A percentile compares a stretch with the other conserved stretches of the same genome.
Evolutionary conservation across 2,329 filamentous ascomycete genomes (phyloP).

Genomic region (Calonectria fujianensis): DNA sequence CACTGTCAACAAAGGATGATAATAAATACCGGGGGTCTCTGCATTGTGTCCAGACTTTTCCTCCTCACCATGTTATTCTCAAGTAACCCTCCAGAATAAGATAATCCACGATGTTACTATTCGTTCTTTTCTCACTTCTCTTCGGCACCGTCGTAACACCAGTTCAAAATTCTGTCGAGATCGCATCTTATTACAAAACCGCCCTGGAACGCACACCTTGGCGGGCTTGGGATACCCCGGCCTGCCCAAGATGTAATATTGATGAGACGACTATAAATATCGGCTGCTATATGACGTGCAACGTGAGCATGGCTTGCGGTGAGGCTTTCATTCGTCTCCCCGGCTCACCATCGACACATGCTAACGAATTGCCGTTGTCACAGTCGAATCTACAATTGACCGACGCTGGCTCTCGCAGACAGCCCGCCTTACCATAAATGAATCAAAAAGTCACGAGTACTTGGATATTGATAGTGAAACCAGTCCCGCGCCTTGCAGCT

Average conservation of each 20-base stretch:
- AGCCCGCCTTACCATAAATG: neutral
- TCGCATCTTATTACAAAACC: neutral
- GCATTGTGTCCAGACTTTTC: neutral
- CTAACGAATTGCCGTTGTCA: neutral
- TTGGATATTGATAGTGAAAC: neutral
- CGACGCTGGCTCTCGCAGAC: neutral
- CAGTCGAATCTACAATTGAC: neutral
- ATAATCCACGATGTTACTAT: neutral
- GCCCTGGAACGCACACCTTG: neutral
- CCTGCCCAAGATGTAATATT: neutral
- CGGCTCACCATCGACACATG: neutral
- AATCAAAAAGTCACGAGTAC: neutral
- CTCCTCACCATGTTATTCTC: neutral
- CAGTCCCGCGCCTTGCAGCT: neutral
- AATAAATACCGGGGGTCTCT: neutral
- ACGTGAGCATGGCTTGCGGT: neutral
- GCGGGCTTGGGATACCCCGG: neutral
- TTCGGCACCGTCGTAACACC: neutral
- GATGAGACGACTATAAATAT: neutral
- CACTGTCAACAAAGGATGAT: neutral
- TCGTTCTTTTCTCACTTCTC: neutral
- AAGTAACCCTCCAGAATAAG: neutral
- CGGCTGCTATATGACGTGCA: neutral
- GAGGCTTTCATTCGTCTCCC: neutral
- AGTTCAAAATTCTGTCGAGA: neutral